phyloP scores from a whole-genome alignment of 257 asterid genomes.

The Paraleonurus japonicus region DNA sequence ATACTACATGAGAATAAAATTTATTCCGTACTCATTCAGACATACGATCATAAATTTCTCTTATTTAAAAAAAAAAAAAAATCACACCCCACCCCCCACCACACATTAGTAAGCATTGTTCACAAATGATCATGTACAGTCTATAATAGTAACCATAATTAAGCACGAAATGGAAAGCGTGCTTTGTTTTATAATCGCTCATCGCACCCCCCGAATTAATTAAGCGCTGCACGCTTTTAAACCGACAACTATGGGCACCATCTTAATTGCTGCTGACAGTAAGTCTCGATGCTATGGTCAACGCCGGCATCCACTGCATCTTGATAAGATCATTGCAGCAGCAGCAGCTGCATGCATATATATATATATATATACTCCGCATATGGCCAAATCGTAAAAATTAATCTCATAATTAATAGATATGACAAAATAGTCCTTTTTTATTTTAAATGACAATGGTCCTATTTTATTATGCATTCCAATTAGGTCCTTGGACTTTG shows the following conservation, averaged over 20 bases:
- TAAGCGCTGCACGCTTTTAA: constrained; percentile 10
- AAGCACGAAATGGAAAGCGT: neutral
- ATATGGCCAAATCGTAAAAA: neutral
- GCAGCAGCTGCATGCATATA: neutral
- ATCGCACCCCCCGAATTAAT: neutral
- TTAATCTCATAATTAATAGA: neutral
- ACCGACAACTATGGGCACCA: constrained; percentile 22
- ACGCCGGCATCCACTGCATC: constrained; percentile 17
- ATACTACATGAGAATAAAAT: no score
- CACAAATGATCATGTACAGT: neutral
- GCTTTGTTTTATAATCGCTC: neutral
- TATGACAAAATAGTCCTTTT: neutral
- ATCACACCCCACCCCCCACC: neutral
- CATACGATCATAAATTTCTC: neutral
- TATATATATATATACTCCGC: neutral
- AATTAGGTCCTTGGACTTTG: neutral
- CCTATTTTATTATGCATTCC: neutral
- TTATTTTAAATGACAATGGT: neutral
- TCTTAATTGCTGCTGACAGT: constrained; percentile 20
- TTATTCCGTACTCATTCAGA: no score
- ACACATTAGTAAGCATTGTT: neutral
- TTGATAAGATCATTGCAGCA: neutral
- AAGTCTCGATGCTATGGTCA: neutral
- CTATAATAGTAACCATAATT: neutral
- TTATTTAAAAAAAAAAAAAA: no score